Evolutionary conservation across 78 protist species (phyloP), one percentile per base, ranked within the genome.

Genomic region (Dictyostelium capitatum): DNA sequence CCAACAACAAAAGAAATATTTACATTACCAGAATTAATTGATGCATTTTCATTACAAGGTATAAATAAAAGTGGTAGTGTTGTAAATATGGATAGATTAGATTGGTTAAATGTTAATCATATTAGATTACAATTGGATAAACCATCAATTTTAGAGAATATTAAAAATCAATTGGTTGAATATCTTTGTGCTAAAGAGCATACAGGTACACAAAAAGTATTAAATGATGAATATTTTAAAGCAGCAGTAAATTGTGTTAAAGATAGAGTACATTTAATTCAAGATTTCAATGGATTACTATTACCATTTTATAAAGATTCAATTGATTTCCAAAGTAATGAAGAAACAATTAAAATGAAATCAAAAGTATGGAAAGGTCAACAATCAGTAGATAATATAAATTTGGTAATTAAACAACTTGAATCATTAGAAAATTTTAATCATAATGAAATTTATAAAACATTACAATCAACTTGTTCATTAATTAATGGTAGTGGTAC

Each of bases 41-140:
- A 93, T 17, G 20, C 77, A 67, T 92, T 92, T 12, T n/a, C 72
- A 10, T 56, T 93, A 19, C 83, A 81, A 23, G 79, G 74, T 37
- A 50, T 93, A 4, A 81, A 93, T 57, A 79, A 70, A 28, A 25
- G 90, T 77, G 90, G 94, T 28, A 78, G 94, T 77, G 92, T 93
- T 56, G 96, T 93, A 10, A 54, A 74, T 77, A n/a, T 85, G 32
- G 92, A 93, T 3, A 78, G 80, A 84, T 65, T 93, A 30, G 84
- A 79, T 75, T 93, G 92, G 92, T 59, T 93, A 6, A 91, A 91
- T 79, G 95, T 83, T 8, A 51, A 74, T 43, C 95, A 91, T 74
- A 83, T 91, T 77, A 91, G 95, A 74, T 46, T 53, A 48, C 67
- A 47, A 41, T 43, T 91, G 6, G 50, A 57, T n/a, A 75, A 80